These are phyloP conservation scores for Monilinia fructigena DNA, from an alignment of 2,329 filamentous ascomycete species.

Conservation along the genomic window DNA sequence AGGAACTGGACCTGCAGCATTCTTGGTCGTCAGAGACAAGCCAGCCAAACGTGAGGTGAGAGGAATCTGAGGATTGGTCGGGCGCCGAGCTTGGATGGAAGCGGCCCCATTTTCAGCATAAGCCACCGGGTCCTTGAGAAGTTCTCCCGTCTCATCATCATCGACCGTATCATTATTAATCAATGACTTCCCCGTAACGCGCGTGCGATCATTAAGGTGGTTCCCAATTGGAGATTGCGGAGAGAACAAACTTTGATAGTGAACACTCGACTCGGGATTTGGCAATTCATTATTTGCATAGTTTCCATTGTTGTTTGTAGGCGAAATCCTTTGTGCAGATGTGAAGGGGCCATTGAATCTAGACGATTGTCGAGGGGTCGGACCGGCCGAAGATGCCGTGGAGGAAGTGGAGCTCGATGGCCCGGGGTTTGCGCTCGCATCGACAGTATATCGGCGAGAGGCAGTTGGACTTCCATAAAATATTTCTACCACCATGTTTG, in stretches of 20 bases:
- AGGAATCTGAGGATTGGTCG: slow-evolving; percentile 70
- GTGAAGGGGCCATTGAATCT: slow-evolving; percentile 64
- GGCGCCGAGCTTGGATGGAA: slow-evolving; percentile 56
- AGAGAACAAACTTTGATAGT: slow-evolving; percentile 66
- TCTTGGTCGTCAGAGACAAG: slow-evolving; percentile 70
- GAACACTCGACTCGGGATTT: slow-evolving; percentile 52
- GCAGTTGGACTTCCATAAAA: slow-evolving; percentile 42
- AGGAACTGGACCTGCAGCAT: slow-evolving; percentile 43
- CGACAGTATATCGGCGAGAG: slow-evolving; percentile 54
- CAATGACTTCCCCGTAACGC: slow-evolving; percentile 66
- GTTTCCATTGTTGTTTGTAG: slow-evolving; percentile 56
- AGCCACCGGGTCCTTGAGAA: slow-evolving; percentile 70
- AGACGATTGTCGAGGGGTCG: slow-evolving; percentile 36
- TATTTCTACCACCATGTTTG: slow-evolving; percentile 58
- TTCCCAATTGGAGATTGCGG: slow-evolving; percentile 72
- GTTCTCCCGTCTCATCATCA: slow-evolving; percentile 68
- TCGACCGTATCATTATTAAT: slow-evolving; percentile 68
- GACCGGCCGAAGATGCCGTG: slow-evolving; percentile 42
- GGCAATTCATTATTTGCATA: slow-evolving; percentile 58
- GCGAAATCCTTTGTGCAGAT: slow-evolving; percentile 43
- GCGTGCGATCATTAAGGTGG: slow-evolving; percentile 60
- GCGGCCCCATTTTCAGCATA: slow-evolving; percentile 70
- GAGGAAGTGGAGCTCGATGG: slow-evolving; percentile 44
- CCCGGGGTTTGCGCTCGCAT: slow-evolving; percentile 47
- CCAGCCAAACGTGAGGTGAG: slow-evolving; percentile 62